Percentiles rank a stretch among this genome's conserved stretches.
Evolutionary conservation across 768 basidiomycete genomes (phyloP).

Genomic region (Boletus huronensis): DNA sequence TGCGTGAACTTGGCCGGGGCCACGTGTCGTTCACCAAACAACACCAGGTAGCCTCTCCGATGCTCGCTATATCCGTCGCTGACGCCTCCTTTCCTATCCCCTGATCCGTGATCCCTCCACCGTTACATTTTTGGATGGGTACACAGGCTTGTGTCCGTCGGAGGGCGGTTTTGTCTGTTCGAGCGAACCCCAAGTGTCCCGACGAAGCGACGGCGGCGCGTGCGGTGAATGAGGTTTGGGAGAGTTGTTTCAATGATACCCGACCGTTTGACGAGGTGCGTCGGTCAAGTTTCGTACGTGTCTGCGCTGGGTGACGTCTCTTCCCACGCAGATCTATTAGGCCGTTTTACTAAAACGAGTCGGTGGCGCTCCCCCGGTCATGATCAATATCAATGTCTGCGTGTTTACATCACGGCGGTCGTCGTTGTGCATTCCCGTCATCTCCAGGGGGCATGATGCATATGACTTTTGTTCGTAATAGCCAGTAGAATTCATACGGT

Average conservation of each 20-base stretch:
- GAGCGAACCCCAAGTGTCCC: slow-evolving; percentile 76
- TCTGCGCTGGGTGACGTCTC: neutral
- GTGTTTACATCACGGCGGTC: neutral
- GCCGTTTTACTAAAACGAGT: slow-evolving; percentile 3
- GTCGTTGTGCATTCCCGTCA: neutral
- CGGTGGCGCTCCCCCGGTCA: no score
- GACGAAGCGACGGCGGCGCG: slow-evolving; percentile 74
- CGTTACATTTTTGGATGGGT: slow-evolving; percentile 7
- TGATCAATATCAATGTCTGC: no score
- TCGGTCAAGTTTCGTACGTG: neutral
- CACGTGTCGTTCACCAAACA: slow-evolving; percentile 84
- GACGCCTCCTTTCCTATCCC: neutral
- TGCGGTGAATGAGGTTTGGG: slow-evolving; percentile 96
- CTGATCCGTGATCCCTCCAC: slow-evolving; percentile 1
- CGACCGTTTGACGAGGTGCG: slow-evolving; percentile 94
- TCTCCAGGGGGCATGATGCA: slow-evolving; percentile 8
- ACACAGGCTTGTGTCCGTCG: slow-evolving; percentile 84
- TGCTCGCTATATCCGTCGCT: slow-evolving; percentile 10
- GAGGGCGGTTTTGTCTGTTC: slow-evolving; percentile 78
- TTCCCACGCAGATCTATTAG: slow-evolving; percentile 35
- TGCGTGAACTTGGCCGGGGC: slow-evolving; percentile 76
- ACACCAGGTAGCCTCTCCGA: slow-evolving; percentile 67
- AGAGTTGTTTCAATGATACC: slow-evolving; percentile 93
- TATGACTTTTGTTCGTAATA: neutral
- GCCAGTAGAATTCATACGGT: slow-evolving; percentile 7